These are phyloP conservation scores for Aspergillus cejpii DNA, from an alignment of 2,329 filamentous ascomycete genomes.

Conservation along the genomic window DNA sequence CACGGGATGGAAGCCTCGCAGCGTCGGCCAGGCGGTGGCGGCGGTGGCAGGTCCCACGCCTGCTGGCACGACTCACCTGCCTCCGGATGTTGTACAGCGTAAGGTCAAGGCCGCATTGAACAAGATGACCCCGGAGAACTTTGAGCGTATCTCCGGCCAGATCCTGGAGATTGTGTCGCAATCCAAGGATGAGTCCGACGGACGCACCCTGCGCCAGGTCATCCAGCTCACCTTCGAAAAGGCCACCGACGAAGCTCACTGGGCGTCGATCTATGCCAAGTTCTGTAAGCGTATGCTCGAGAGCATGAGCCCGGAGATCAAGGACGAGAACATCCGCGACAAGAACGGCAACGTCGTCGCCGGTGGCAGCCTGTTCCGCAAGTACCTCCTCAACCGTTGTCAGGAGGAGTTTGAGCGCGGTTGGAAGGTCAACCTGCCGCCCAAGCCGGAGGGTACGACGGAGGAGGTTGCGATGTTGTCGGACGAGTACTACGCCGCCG, in stretches of 20 bases:
- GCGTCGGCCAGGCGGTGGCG: conserved; percentile 48
- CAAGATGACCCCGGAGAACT: conserved; percentile 99
- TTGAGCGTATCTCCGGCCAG: conserved; percentile 89
- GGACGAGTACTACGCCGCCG: conserved; percentile 92
- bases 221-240: conserved; percentile 99
- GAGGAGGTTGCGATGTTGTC: conserved; percentile 77
- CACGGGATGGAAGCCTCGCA: conserved; percentile 86
- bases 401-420: conserved; percentile 98
- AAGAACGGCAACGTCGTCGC: conserved; percentile 81
- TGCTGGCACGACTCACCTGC: conserved; percentile 57
- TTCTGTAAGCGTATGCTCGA: conserved; percentile 98
- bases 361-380: conserved; percentile 91
- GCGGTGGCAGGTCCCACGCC: conserved; percentile 42
- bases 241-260: conserved; percentile 95
- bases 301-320: conserved; percentile 89
- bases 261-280: conserved; percentile 97
- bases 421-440: conserved; percentile 83
- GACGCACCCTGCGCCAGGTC: conserved; percentile 89
- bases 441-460: conserved; percentile 63
- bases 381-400: conserved; percentile 96
- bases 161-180: conserved; percentile 88
- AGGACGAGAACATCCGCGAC: conserved; percentile 90
- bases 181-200: conserved; percentile 91
- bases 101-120: conserved; percentile 98
- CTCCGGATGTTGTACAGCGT: conserved; percentile 89